Percentiles rank a stretch among this genome's conserved stretches.
These are phyloP conservation scores for Penicillium robsamsonii DNA, from an alignment of 495 filamentous ascomycete genomes.

Conservation along the genomic window DNA sequence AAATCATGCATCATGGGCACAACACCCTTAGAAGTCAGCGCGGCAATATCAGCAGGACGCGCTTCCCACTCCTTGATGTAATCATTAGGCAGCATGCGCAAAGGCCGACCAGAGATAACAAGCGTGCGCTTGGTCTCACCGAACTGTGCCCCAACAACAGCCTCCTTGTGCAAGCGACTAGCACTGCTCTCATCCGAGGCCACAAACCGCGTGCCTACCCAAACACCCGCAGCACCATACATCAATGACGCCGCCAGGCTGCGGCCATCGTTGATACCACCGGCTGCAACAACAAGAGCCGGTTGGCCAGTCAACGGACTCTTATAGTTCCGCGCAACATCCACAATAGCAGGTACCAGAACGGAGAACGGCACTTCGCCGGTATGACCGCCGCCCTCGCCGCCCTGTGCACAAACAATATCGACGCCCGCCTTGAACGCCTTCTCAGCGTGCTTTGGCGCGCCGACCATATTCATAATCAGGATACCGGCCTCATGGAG, in stretches of 20 bases:
- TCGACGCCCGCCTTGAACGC: slow-evolving; percentile 78
- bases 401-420: slow-evolving; percentile 80
- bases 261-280: slow-evolving; percentile 69
- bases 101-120: slow-evolving; percentile 72
- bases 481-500: slow-evolving; percentile 74
- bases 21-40: slow-evolving; percentile 68
- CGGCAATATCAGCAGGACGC: slow-evolving; percentile 65
- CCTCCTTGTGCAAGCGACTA: slow-evolving; percentile 73
- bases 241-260: slow-evolving; percentile 68
- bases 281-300: slow-evolving; percentile 71
- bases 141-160: slow-evolving; percentile 71
- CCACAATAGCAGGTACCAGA: slow-evolving; percentile 71
- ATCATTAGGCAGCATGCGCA: slow-evolving; percentile 77
- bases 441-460: slow-evolving; percentile 82
- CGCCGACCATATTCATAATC: slow-evolving; percentile 95
- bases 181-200: slow-evolving; percentile 74
- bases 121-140: slow-evolving; percentile 75
- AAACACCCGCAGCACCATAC: slow-evolving; percentile 72
- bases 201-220: slow-evolving; percentile 86
- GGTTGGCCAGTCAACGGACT: slow-evolving; percentile 54
- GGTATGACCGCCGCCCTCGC: slow-evolving; percentile 78
- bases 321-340: slow-evolving; percentile 62
- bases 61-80: slow-evolving; percentile 79
- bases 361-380: slow-evolving; percentile 72
- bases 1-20: slow-evolving; percentile 79